Percentiles rank a stretch among this genome's conserved stretches.
These are phyloP conservation scores for Chionographis japonica DNA, from an alignment of 106 monocot genomes.

Conservation along the genomic window DNA sequence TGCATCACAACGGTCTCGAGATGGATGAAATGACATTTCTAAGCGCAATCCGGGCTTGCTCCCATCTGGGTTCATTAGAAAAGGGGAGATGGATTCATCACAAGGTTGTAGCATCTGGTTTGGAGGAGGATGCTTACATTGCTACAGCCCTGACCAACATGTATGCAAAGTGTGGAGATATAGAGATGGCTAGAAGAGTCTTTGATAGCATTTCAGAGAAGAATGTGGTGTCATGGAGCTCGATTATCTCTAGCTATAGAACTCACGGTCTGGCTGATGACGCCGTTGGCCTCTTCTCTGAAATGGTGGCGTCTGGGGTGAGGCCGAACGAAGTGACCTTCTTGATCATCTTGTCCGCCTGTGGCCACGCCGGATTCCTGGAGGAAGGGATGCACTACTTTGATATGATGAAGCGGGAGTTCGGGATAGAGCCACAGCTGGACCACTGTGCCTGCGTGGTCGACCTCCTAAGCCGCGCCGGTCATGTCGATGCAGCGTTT, in stretches of 20 bases:
- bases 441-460: slow-evolving; percentile 16
- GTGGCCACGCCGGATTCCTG: slow-evolving; percentile 20
- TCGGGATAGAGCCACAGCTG: slow-evolving; percentile 7
- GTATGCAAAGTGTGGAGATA: slow-evolving; percentile 8
- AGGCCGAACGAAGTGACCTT: slow-evolving; percentile 9
- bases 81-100: slow-evolving; percentile 11
- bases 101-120: background rate
- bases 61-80: slow-evolving; percentile 1
- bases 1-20: slow-evolving; percentile 5
- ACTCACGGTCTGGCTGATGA: background rate
- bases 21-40: slow-evolving; percentile 13
- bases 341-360: slow-evolving; percentile 19
- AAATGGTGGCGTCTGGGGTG: slow-evolving; percentile 2
- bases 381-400: slow-evolving; percentile 15
- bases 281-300: slow-evolving; percentile 3
- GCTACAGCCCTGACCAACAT: slow-evolving; percentile 4
- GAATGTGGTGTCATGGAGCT: slow-evolving; percentile 7
- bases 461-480: slow-evolving; percentile 20
- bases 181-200: background rate
- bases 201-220: slow-evolving; percentile 2
- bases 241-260: slow-evolving; percentile 2
- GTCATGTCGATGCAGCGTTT: slow-evolving; percentile 10
- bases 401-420: slow-evolving; percentile 13
- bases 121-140: background rate
- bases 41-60: slow-evolving; percentile 8